Base-by-base conservation (phyloP, 768 basidiomycete genomes). In the Erythrobasidium yunnanense region DNA sequence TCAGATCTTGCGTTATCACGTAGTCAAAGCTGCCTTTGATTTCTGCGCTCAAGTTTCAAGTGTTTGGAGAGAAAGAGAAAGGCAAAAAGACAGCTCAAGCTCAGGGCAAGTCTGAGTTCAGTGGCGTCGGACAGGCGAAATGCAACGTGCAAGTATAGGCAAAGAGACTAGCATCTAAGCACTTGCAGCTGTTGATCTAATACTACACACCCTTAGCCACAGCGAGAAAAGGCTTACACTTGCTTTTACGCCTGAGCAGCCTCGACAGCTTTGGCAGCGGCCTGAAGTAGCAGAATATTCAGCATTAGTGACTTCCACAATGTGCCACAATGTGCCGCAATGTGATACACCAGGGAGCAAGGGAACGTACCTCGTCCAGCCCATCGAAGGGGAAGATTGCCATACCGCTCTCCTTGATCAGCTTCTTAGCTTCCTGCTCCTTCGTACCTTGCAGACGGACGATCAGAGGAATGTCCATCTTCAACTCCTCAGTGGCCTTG, bases 391-490 rank as follows among this genome's bases (percentile, higher is more conserved):
- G 83, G 75, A 86, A 84, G 74, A 99, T 99, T 79, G 90, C 87
- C 71, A 97, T 78, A 27, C 91, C 91, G 33, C 89, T 92, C 47
- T 89, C 83, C 74, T 80, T 84, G 77, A 97, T 96, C 86, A 96
- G 87, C 91, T 85, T 80, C 79, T 97, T 96, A 2, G 95, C 93
- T 77, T 97, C 93, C 34, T 79, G 79, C 77, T 97, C 93, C 78
- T 91, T 99, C 20, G 92, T 99, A 55, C 95, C 95, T 78, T 99
- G 95, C 70, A 99, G 80, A 69, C 95, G 82, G 42, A 99, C 95
- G 68, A 99, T 83, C 52, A 99, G 77, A 51, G 95, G 95, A 66
- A 97, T 86, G 6, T 77, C 82, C 65, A 99, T 77, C 46, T 83
- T 78, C 46, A 99, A 81, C 75, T 97, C 95, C 77, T 88, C 88